Evolutionary conservation across 2,329 filamentous ascomycete genomes (phyloP), one percentile per base, ranked within the genome.

Genomic region (Cordyceps tenuipes): DNA sequence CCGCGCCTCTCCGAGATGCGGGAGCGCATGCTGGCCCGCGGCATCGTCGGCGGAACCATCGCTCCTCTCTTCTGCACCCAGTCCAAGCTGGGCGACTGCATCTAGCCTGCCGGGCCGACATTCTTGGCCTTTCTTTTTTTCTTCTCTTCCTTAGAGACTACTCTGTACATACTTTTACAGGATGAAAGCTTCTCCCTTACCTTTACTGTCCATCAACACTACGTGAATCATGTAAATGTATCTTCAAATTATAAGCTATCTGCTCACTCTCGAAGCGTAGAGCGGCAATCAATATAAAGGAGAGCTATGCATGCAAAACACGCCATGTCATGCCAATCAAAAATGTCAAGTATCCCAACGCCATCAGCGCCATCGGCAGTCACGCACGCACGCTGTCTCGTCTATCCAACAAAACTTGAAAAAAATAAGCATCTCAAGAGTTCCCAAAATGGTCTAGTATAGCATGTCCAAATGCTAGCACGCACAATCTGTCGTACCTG

Each of bases 1-100:
- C 87, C 87, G 12, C 76, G 91, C 54, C 73, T 95, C 68, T 83
- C 83, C 49, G 88, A 91, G 76, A 84, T 90, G 79, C 81, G 90
- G 56, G 89, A 94, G 78, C 77, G 89, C 47, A 76, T 95, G 76
- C 81, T 93, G 29, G 81, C 80, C 3, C 78, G 82, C 59, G 89
- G 89, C 0, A 79, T 94, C 31, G 72, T 84, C 48, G 82, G 83
- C 31, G 79, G 86, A 68, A 80, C 89, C 15, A 86, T 96, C 3
- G 51, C 36, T 1, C 51, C 51, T 4, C 13, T 21, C 2, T 54
- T 44, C 39, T 54, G 51, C 39, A 29, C 39, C 15, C 51, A 54
- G 51, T 44, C 51, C 3, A 29, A 43, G 51, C 39, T 54, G 39
- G 51, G 51, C 7, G 51, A 17, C 21, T 54, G 51, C 19, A 23